Percentiles rank a stretch among this genome's conserved stretches.
phyloP scores from a whole-genome alignment of 2,329 filamentous ascomycete species.

The Phaeosphaeria sp. region DNA sequence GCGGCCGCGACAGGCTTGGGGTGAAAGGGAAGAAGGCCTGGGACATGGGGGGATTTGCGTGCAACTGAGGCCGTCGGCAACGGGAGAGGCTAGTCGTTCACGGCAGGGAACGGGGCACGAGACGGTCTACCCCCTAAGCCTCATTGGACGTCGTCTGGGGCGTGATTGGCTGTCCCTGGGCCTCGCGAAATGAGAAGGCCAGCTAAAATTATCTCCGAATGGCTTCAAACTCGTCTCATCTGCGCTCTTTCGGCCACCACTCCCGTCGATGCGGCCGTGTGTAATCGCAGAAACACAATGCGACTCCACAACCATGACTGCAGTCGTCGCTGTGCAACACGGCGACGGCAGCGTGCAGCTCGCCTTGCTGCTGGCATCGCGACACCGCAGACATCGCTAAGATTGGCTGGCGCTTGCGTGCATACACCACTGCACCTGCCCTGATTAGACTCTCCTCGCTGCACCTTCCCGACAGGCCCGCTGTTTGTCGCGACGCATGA shows the following conservation, averaged over 20 bases:
- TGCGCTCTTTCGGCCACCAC: conserved; percentile 9
- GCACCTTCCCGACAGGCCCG: neutral
- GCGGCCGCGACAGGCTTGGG: conserved; percentile 44
- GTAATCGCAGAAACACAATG: conserved; percentile 3
- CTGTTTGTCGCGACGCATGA: conserved; percentile 8
- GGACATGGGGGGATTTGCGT: conserved; percentile 13
- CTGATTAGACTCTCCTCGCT: conserved; percentile 1
- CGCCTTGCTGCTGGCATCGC: conserved; percentile 17
- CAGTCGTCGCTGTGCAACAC: neutral
- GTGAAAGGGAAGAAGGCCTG: conserved; percentile 17
- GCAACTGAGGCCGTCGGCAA: conserved; percentile 8
- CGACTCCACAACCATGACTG: conserved; percentile 2
- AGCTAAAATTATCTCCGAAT: conserved; percentile 37
- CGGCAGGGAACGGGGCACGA: conserved; percentile 21
- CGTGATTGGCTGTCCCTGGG: conserved; percentile 34
- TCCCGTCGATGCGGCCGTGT: conserved; percentile 4
- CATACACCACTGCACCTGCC: conserved; percentile 10
- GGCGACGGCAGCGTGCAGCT: conserved; percentile 2
- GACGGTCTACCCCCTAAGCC: conserved; percentile 8
- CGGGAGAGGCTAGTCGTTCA: conserved; percentile 13
- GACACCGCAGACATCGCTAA: conserved; percentile 13
- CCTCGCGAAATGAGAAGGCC: conserved; percentile 35
- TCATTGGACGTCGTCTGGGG: conserved; percentile 28
- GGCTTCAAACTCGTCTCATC: conserved; percentile 19
- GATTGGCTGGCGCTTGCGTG: conserved; percentile 15